These are phyloP conservation scores for Arabis hirsuta DNA, from an alignment of 345 rosid genomes.

Conservation along the genomic window DNA sequence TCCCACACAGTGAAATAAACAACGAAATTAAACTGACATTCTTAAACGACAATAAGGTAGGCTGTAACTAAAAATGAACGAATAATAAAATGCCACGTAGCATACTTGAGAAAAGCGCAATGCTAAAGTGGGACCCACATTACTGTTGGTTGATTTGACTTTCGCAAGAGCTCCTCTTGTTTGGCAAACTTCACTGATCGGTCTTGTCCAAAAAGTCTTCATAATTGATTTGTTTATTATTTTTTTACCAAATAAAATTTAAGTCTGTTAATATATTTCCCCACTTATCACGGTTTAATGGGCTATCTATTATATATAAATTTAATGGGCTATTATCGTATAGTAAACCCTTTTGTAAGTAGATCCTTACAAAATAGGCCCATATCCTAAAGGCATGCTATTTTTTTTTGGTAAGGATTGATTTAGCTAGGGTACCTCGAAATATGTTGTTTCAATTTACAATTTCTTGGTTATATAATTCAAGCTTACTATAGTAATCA, in stretches of 20 bases:
- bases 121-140: constrained; percentile 14
- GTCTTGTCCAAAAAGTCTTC: constrained; percentile 28
- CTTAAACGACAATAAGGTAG: constrained; percentile 3
- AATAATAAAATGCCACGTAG: constrained; percentile 26
- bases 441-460: too few species aligned
- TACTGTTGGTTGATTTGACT: constrained; percentile 25
- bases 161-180: not conserved
- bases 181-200: constrained; percentile 9
- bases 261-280: not conserved
- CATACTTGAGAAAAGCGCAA: not conserved
- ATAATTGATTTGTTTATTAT: not conserved
- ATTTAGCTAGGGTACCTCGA: too few species aligned
- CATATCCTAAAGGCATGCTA: not conserved
- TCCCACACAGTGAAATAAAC: too few species aligned
- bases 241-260: not conserved
- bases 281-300: not conserved
- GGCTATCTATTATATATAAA: not conserved
- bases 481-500: too few species aligned
- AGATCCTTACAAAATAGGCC: constrained; percentile 15
- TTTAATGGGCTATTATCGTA: not conserved
- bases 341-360: constrained; percentile 9
- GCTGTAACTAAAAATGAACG: constrained; percentile 13
- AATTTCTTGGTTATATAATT: too few species aligned
- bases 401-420: not conserved
- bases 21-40: constrained; percentile 1